phyloP scores from a whole-genome alignment of 140 eudicot species.

The Oenanthe javanica region DNA sequence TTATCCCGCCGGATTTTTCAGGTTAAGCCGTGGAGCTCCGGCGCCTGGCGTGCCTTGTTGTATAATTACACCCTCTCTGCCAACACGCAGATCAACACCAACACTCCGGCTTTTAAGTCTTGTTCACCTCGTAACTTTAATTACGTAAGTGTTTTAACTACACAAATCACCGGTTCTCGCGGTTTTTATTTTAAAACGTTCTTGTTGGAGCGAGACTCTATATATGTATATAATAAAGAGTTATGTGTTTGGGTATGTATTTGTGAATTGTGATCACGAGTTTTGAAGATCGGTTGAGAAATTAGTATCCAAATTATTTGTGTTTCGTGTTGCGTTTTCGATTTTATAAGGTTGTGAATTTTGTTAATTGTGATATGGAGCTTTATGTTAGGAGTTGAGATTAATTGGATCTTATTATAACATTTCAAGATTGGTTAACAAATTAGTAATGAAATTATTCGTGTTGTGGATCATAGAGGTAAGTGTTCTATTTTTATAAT shows the following conservation, averaged over 20 bases:
- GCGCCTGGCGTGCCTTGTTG: slow-evolving; percentile 22
- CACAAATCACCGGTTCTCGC: background rate
- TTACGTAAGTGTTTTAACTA: slow-evolving; percentile 9
- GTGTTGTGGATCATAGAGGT: background rate
- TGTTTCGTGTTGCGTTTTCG: no score
- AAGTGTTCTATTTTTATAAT: no score
- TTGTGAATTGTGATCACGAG: background rate
- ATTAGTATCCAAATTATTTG: background rate
- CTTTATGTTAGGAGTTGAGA: no score
- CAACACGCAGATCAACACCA: no score
- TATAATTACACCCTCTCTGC: slow-evolving; percentile 11
- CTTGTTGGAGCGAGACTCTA: background rate
- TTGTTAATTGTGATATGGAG: background rate
- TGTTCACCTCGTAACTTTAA: background rate
- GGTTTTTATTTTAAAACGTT: background rate
- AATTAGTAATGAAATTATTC: no score
- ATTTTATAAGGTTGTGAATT: no score
- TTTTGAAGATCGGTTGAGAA: background rate
- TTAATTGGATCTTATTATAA: no score
- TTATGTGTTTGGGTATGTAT: no score
- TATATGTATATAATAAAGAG: no score
- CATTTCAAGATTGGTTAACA: background rate
- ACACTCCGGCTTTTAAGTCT: background rate
- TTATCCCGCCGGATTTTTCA: slow-evolving; percentile 48
- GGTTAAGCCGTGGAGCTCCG: slow-evolving; percentile 25